Percentiles rank a stretch among this genome's conserved stretches.
Conservation (phyloP, 2,329 filamentous ascomycete genomes). For the Claviceps lovelessii region DNA sequence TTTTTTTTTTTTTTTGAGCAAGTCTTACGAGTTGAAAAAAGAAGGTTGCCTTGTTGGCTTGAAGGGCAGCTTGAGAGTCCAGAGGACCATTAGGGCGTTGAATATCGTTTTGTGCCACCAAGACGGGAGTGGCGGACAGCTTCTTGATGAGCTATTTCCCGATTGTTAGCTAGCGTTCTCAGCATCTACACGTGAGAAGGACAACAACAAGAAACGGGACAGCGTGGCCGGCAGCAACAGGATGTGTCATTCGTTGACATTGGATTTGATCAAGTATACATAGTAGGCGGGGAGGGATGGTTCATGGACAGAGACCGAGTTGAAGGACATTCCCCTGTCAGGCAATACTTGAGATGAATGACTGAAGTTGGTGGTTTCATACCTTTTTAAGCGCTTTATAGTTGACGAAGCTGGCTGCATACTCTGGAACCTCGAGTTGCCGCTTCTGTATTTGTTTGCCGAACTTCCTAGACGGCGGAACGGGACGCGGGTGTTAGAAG, state of each 20-base stretch:
- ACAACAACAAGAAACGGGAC: neutral
- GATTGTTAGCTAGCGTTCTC: neutral
- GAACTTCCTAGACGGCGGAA: conserved; percentile 65
- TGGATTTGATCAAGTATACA: neutral
- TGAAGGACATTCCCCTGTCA: neutral
- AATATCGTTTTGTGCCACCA: conserved; percentile 59
- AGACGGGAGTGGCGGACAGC: conserved; percentile 77
- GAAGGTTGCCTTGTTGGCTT: conserved; percentile 96
- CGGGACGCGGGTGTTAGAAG: conserved; percentile 4
- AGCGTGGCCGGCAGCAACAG: neutral
- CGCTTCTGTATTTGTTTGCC: conserved; percentile 98
- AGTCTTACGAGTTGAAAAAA: conserved; percentile 82
- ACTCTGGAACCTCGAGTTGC: conserved; percentile 97
- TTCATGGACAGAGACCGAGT: neutral
- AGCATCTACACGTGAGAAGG: neutral
- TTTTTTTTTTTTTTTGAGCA: neutral
- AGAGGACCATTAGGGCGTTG: conserved; percentile 30
- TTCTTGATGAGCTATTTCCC: conserved; percentile 81
- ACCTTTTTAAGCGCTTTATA: conserved; percentile 99
- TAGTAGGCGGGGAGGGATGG: neutral
- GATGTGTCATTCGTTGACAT: neutral
- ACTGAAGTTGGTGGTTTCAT: conserved; percentile 3
- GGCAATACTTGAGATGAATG: neutral
- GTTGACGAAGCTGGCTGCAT: conserved; percentile 97
- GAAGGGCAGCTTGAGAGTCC: conserved; percentile 78